These are phyloP conservation scores for Dujonia santamariae DNA, from an alignment of 1,139 yeast genomes.

Conservation along the genomic window DNA sequence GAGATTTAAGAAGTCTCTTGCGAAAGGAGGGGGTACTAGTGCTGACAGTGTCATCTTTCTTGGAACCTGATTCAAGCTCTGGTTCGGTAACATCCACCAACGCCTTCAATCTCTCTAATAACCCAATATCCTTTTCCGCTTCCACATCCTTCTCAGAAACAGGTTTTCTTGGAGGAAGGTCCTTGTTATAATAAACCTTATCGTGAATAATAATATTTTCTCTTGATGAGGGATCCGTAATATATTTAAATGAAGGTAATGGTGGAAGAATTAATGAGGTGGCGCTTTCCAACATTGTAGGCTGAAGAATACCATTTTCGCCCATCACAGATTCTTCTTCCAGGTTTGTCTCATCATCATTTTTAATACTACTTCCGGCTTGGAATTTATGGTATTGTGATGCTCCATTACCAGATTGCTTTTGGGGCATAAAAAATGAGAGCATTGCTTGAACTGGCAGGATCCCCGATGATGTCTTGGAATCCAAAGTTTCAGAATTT, in stretches of 20 bases:
- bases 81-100: constrained; percentile 2
- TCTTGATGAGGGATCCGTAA: constrained; percentile 56
- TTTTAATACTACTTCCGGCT: constrained; percentile 17
- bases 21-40: constrained; percentile 11
- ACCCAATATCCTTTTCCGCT: not conserved
- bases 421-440: constrained; percentile 45
- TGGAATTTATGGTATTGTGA: constrained; percentile 30
- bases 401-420: constrained; percentile 26
- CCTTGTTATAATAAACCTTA: constrained; percentile 35
- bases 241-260: constrained; percentile 66
- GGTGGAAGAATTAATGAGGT: constrained; percentile 84
- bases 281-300: constrained; percentile 82
- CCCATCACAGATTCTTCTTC: constrained; percentile 14
- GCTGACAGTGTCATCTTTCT: not conserved
- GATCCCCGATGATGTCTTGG: constrained; percentile 14
- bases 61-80: not conserved
- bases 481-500: constrained; percentile 3
- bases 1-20: constrained; percentile 18
- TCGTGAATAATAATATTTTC: constrained; percentile 40
- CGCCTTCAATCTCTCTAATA: constrained; percentile 1
- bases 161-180: constrained; percentile 22
- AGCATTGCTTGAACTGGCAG: constrained; percentile 45
- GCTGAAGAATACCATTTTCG: constrained; percentile 36
- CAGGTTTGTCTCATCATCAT: constrained; percentile 6
- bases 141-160: not conserved